Evolutionary conservation across 805 yeast genomes (phyloP), one percentile per base, ranked within the genome.

Genomic region (Candida ficus): DNA sequence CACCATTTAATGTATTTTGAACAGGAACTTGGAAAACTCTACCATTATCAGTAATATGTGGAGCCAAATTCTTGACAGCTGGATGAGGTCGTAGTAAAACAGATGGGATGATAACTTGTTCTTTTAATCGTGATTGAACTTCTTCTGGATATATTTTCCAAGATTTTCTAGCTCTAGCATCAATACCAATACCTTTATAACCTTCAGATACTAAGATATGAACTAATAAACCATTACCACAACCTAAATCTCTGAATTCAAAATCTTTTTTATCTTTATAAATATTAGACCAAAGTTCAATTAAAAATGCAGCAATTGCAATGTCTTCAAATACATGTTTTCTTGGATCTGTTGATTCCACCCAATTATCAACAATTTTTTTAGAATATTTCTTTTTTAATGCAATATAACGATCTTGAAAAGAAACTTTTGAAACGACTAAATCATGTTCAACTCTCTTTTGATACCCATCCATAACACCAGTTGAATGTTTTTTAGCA

Each of bases 251-350:
- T 48, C 91, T 72, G 57, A 90, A 91, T 52, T 80, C 81, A 52
- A 83, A 78, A 4, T 63, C 64, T 56, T 59, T 18, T 48, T 51
- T 25, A 10, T 54, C 48, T 18, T 63, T 62, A 48, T 73, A 74
- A 33, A 74, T 70, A 34, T 71, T 66, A 7, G 62, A 62, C 98
- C 98, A 91, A 27, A 86, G 70, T 62, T 87, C 95, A 21, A 91
- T 85, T 45, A 91, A 67, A 52, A 91, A 91, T 0, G 97, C 95
- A 1, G 97, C 97, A 50, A 91, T 90, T 4, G 96, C 95, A 39
- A 91, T 75, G 59, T 91, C 98, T 66, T 91, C 98, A 64, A 90
- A 91, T 0, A 91, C 97, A 63, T 91, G 98, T 59, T 91, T 91
- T 51, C 82, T 76, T 3, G 97, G 97, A 61, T 91, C 97, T 3